Evolutionary conservation across 2,329 filamentous ascomycete species (phyloP).

Genomic region (Alternaria rosae): DNA sequence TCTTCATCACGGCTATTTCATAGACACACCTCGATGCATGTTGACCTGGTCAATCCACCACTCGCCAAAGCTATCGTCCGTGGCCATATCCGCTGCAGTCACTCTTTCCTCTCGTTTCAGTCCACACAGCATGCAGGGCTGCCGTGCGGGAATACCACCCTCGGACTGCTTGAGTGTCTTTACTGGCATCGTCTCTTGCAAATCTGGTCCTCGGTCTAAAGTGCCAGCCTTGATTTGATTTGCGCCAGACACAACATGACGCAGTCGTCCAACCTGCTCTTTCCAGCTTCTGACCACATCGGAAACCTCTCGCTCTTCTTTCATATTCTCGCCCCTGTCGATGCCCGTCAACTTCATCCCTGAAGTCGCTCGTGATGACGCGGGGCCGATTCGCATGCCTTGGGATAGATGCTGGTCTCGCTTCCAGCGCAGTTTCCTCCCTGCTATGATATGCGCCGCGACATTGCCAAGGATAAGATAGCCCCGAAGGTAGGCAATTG

Average conservation of each 20-base stretch:
- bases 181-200: constrained; percentile 73
- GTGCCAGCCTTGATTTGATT: constrained; percentile 59
- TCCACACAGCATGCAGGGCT: constrained; percentile 84
- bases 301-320: constrained; percentile 84
- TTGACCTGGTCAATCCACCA: constrained; percentile 83
- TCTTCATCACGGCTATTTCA: not conserved
- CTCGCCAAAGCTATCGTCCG: constrained; percentile 92
- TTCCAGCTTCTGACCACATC: constrained; percentile 81
- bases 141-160: constrained; percentile 75
- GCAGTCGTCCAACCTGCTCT: constrained; percentile 75
- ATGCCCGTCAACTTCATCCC: constrained; percentile 92
- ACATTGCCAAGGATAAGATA: constrained; percentile 71
- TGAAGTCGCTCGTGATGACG: constrained; percentile 70
- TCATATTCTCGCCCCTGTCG: constrained; percentile 80
- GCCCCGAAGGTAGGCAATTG: constrained; percentile 68
- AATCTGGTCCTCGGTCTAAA: constrained; percentile 68
- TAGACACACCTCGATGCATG: constrained; percentile 68
- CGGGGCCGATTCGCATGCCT: constrained; percentile 83
- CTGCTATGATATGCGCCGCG: constrained; percentile 81
- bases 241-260: constrained; percentile 73
- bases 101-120: constrained; percentile 87
- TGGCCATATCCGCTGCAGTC: constrained; percentile 73
- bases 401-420: constrained; percentile 84
- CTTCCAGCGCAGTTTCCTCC: constrained; percentile 88
- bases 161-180: constrained; percentile 67